Base-by-base conservation (phyloP, 176 grass and related monocot genomes). In the Oryza nivara region DNA sequence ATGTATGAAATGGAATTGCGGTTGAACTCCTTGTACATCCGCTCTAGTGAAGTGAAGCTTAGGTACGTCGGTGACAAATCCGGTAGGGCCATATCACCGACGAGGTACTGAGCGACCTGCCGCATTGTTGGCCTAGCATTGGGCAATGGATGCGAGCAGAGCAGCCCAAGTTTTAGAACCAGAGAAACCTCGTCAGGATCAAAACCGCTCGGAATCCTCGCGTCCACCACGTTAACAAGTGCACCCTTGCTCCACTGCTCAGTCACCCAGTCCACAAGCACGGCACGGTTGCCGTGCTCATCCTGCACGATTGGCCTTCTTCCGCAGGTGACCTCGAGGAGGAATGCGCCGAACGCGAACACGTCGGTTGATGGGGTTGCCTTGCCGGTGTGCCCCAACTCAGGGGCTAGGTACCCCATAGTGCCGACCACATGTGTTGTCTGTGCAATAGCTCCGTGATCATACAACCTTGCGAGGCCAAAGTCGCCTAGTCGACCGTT, bases 371-470 rank as follows among this genome's bases (percentile, higher is more conserved):
- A 49, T 3, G 84, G 84, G 9, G 89, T 80, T 0, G 89, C 84
- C 71, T 75, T 90, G 64, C 89, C 84, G 7, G 75, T 87, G 23
- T 83, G 89, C 2, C 74, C 80, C 0, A 87, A 9, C 52, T 90
- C 89, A 11, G 89, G 89, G 0, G 89, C 79, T 6, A 90, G 80
- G 80, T 90, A 87, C 1, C 89, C 89, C 80, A 84, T 82, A 13
- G 84, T 90, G 61, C 89, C 89, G 1, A 90, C 75, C 47, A 87
- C 89, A 20, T 83, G 84, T 1, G 89, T 90, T 1, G 89, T 90
- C 0, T 84, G 84, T 1, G 80, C 69, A 2, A 80, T 76, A 0
- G 61, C 7, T 22, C 89, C 89, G 16, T 86, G 89, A 0, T 90
- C 89, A 0, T 90, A 83, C 30, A 90, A 0, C 13, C 84, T 83